phyloP scores from a whole-genome alignment of 1,284 basidiomycete genomes.

The Singerocomus inundabilis region DNA sequence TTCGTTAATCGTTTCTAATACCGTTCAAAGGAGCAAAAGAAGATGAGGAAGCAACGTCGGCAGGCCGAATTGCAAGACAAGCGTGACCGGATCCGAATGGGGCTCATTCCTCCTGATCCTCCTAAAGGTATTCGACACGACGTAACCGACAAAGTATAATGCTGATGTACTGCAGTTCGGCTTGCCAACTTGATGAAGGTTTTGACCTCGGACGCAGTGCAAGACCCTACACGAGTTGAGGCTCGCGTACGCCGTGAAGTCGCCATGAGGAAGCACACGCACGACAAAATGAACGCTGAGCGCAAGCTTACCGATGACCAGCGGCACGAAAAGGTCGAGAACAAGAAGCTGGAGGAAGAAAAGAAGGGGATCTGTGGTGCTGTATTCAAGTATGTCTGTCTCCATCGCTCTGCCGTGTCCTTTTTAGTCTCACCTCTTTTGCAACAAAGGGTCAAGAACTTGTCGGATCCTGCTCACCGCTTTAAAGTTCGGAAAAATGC shows the following conservation, averaged over 20 bases:
- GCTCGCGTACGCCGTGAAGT: conserved; percentile 93
- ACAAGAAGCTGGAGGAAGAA: conserved; percentile 83
- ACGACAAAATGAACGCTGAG: conserved; percentile 92
- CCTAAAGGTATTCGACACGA: conserved; percentile 71
- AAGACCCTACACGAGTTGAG: conserved; percentile 97
- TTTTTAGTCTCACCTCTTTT: conserved; percentile 1
- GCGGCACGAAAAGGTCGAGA: conserved; percentile 80
- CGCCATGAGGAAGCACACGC: conserved; percentile 81
- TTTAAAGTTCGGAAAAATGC: conserved; percentile 98
- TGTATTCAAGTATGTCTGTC: conserved; percentile 79
- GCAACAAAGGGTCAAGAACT: conserved; percentile 70
- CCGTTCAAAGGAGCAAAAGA: conserved; percentile 81
- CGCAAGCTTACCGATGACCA: conserved; percentile 92
- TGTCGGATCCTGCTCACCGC: conserved; percentile 90
- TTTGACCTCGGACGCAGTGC: conserved; percentile 91
- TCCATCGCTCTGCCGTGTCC: neutral
- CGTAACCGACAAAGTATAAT: neutral
- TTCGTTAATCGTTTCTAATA: conserved; percentile 6
- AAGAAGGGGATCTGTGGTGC: conserved; percentile 83
- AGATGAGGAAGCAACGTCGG: conserved; percentile 88
- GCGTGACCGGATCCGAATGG: conserved; percentile 94
- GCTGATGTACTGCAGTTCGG: conserved; percentile 60
- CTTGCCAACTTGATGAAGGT: conserved; percentile 98
- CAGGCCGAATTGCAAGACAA: conserved; percentile 93
- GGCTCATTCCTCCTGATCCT: conserved; percentile 90